Conservation (phyloP, 2,329 filamentous ascomycete species). For the Juglanconis oblonga region DNA sequence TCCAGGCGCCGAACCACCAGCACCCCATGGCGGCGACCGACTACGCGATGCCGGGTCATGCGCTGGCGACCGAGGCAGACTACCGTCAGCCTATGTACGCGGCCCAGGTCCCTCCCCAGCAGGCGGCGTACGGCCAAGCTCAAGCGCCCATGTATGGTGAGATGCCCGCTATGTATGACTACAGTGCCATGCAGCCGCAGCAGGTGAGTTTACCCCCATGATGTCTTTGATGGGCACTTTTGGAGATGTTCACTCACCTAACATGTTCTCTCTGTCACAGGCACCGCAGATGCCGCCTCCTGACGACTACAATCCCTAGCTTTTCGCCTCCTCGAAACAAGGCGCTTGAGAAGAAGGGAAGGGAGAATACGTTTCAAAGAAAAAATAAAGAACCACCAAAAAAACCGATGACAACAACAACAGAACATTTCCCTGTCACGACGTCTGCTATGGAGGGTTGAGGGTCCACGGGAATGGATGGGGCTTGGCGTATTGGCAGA, state of each 20-base stretch:
- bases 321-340: neutral
- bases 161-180: conserved; percentile 82
- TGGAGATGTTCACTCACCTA: conserved; percentile 4
- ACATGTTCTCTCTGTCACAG: conserved; percentile 27
- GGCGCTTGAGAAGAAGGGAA: no score
- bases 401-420: neutral
- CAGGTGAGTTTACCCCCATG: conserved; percentile 58
- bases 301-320: conserved; percentile 38
- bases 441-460: neutral
- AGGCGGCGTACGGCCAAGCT: conserved; percentile 72
- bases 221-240: neutral
- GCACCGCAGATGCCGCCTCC: conserved; percentile 39
- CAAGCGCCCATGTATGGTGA: conserved; percentile 78
- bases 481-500: conserved; percentile 5
- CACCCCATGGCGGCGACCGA: conserved; percentile 59
- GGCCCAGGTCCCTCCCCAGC: conserved; percentile 71
- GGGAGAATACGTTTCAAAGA: neutral
- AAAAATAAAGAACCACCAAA: neutral
- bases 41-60: conserved; percentile 61
- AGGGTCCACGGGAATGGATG: neutral
- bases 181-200: conserved; percentile 76
- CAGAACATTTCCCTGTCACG: conserved; percentile 7
- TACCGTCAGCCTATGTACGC: conserved; percentile 85
- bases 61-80: conserved; percentile 67
- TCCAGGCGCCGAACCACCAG: conserved; percentile 56